Evolutionary conservation across 352 stramenopile species (phyloP), one percentile per base, ranked within the genome.

Genomic region (Discostella stelligera): DNA sequence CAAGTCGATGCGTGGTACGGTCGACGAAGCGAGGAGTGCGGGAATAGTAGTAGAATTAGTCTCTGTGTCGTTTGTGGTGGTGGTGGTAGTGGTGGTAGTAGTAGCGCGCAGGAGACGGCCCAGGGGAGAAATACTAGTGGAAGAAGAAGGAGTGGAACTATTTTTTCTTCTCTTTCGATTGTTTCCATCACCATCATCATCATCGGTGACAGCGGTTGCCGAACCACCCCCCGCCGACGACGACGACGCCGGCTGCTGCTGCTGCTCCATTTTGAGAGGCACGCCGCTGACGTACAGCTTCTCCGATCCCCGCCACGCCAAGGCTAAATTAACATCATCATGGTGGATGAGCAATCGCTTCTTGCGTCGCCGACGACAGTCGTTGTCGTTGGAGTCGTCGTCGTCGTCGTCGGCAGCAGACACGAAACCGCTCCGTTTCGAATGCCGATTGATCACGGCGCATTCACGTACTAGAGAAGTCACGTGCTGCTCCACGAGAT

Each of bases 281-380:
- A 84, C 75, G 16, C 65, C 68, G 25, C 81, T 89, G 13, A 82
- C 81, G 49, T 91, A 90, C 41, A 91, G 74, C 50, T 86, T 87
- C 61, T 91, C 84, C 13, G 67, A 83, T n/a, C 82, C 82, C 70
- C 82, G 66, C 77, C 83, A 84, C 30, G 80, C 66, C 54, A 91
- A 62, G 13, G 86, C 86, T 69, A 91, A 80, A 53, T 91, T 91
- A 10, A 91, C 71, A 79, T 91, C 86, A 8, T 87, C 79, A 8
- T 86, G 83, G 65, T 90, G 81, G 21, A 91, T 78, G 11, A 87
- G 71, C 20, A 74, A 66, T 18, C 60, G 66, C 50, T 14, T 70
- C 65, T 4, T 79, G 39, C 41, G 69, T 58, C 46, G 67, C 41
- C 18, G 32, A 32, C 27, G 2, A 5, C 5, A 32, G 5, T 32